A percentile compares a stretch with the other conserved stretches of the same genome.
These are phyloP conservation scores for Didymosphaeria variabile DNA, from an alignment of 2,329 filamentous ascomycete genomes.

Conservation along the genomic window DNA sequence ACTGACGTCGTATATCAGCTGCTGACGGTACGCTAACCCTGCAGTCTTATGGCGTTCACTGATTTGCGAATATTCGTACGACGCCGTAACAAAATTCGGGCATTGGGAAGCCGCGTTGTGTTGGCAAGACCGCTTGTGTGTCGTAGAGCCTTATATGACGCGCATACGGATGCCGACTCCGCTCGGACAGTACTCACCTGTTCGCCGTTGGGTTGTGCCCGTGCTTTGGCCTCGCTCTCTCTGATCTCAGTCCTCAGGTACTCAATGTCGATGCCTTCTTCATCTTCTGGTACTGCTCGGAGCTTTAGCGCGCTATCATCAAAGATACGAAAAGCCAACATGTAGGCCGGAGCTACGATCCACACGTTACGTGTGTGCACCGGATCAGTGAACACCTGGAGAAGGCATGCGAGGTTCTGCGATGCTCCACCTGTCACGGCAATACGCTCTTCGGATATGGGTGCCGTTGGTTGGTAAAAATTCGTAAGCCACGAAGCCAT, in stretches of 20 bases:
- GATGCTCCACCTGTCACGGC: conserved; percentile 86
- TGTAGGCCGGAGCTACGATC: conserved; percentile 84
- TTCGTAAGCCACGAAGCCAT: conserved; percentile 74
- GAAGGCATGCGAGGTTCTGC: conserved; percentile 79
- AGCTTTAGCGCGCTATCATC: conserved; percentile 81
- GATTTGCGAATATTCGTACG: not conserved
- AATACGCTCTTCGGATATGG: conserved; percentile 67
- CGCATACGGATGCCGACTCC: not conserved
- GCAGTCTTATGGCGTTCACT: not conserved
- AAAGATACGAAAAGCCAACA: conserved; percentile 85
- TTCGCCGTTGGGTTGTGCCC: conserved; percentile 47
- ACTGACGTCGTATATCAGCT: not conserved
- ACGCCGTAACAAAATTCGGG: not conserved
- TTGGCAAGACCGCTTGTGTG: not conserved
- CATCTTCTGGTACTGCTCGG: conserved; percentile 77
- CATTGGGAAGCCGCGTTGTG: not conserved
- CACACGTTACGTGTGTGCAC: conserved; percentile 77
- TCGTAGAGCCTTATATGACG: not conserved
- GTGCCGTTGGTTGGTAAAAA: conserved; percentile 64
- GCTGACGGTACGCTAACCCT: not conserved
- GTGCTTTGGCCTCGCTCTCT: conserved; percentile 58
- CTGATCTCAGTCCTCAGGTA: conserved; percentile 63
- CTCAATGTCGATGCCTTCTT: conserved; percentile 76
- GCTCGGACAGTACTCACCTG: conserved; percentile 50
- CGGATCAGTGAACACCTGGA: conserved; percentile 84